phyloP scores from a whole-genome alignment of 306 rosid species.

The Sesbania bispinosa region DNA sequence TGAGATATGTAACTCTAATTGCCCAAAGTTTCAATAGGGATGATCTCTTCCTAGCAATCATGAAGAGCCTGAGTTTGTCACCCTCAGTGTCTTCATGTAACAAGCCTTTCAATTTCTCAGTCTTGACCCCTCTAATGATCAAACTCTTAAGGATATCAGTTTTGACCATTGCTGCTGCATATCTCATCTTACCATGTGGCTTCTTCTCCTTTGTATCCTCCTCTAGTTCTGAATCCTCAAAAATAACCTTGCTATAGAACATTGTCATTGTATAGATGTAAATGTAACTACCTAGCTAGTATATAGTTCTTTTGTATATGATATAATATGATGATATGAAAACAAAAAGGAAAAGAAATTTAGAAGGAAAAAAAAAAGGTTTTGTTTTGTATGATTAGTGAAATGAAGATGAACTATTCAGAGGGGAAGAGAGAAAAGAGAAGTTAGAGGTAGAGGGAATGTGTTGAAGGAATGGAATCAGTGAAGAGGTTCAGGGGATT shows the following conservation, averaged over 20 bases:
- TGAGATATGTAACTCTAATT: constrained; percentile 28
- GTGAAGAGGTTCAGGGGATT: not conserved
- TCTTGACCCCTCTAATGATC: constrained; percentile 25
- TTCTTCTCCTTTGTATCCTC: constrained; percentile 21
- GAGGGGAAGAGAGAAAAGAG: not conserved
- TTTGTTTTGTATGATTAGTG: not conserved
- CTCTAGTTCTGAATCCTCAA: constrained; percentile 20
- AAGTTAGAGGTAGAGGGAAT: not conserved
- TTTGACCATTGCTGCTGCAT: constrained; percentile 12
- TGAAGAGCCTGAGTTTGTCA: constrained; percentile 27
- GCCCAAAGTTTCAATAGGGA: constrained; percentile 40
- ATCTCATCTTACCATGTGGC: constrained; percentile 21
- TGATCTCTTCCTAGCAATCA: constrained; percentile 17
- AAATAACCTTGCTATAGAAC: constrained; percentile 9
- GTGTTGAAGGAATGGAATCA: not conserved
- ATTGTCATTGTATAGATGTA: not conserved
- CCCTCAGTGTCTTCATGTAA: constrained; percentile 33
- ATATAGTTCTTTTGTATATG: not conserved
- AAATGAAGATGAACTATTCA: not conserved
- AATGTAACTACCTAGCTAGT: not conserved
- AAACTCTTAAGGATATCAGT: constrained; percentile 23
- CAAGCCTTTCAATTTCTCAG: constrained; percentile 38
- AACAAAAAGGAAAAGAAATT: not conserved
- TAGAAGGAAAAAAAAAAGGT: too few relatives aligned
- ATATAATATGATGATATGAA: not conserved